Conservation (phyloP, 1,284 basidiomycete genomes). For the Serendipita sp. region DNA sequence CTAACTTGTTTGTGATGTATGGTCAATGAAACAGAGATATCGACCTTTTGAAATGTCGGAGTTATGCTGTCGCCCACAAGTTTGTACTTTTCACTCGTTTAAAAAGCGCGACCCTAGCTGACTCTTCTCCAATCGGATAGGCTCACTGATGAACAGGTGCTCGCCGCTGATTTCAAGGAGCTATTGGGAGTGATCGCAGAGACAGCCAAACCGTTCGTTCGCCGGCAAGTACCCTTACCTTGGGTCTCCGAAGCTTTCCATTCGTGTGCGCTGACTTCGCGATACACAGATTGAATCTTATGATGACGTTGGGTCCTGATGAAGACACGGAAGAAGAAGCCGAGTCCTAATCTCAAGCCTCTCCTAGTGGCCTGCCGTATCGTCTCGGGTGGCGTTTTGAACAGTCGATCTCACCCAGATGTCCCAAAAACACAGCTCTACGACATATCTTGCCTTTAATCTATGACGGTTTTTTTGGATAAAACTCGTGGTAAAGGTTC, state of each 20-base stretch:
- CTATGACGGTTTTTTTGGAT: background rate
- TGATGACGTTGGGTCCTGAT: conserved; percentile 36
- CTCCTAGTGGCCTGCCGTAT: background rate
- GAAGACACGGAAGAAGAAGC: conserved; percentile 22
- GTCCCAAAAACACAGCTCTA: background rate
- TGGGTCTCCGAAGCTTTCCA: background rate
- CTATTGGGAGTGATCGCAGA: conserved; percentile 39
- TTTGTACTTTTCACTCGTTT: conserved; percentile 23
- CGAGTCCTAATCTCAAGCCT: conserved; percentile 3
- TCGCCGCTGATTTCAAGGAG: conserved; percentile 50
- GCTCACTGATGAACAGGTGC: conserved; percentile 63
- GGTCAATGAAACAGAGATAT: conserved; percentile 45
- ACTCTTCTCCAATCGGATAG: conserved; percentile 25
- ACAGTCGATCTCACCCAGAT: background rate
- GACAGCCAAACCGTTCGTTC: conserved; percentile 63
- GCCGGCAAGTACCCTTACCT: conserved; percentile 36
- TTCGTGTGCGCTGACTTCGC: background rate
- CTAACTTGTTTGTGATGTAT: background rate
- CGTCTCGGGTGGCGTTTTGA: background rate
- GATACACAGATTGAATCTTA: conserved; percentile 46
- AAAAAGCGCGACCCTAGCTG: background rate
- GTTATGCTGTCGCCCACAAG: conserved; percentile 56
- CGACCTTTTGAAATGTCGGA: conserved; percentile 71
- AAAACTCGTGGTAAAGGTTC: background rate
- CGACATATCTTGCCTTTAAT: background rate